A percentile compares a stretch with the other conserved stretches of the same genome.
These are phyloP conservation scores for Aspergillus uvarum DNA, from an alignment of 2,329 filamentous ascomycete species.

Conservation along the genomic window DNA sequence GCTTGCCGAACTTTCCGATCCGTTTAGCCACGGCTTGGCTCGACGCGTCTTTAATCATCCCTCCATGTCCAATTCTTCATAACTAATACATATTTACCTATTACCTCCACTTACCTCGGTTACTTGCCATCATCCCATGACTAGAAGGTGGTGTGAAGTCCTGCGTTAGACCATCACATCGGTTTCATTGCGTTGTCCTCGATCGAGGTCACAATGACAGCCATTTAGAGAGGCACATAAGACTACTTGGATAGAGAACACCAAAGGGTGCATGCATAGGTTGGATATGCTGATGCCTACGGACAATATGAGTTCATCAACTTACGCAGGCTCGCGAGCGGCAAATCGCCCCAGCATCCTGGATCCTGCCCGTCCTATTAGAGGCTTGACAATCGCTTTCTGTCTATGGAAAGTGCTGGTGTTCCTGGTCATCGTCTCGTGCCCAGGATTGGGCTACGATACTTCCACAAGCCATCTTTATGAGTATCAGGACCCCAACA, in stretches of 20 bases:
- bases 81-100: too few species aligned
- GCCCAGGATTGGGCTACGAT: constrained; percentile 62
- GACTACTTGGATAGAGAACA: not conserved
- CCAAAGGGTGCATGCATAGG: not conserved
- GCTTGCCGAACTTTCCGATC: constrained; percentile 14
- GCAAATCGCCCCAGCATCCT: constrained; percentile 20
- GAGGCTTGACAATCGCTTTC: constrained; percentile 45
- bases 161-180: not conserved
- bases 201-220: not conserved
- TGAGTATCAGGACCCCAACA: constrained; percentile 8
- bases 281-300: not conserved
- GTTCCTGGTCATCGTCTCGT: constrained; percentile 48
- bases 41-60: not conserved
- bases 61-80: not conserved
- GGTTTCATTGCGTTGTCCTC: not conserved
- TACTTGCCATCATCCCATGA: not conserved
- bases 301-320: not conserved
- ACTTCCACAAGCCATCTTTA: constrained; percentile 57
- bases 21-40: constrained; percentile 2
- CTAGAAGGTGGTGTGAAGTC: not conserved
- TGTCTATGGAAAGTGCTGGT: constrained; percentile 58
- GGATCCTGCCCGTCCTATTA: constrained; percentile 31
- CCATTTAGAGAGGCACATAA: not conserved
- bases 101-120: not conserved
- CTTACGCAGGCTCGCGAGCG: constrained; percentile 1